Evolutionary conservation across 768 basidiomycete genomes (phyloP).

Genomic region (Pleurotus cornucopiae): DNA sequence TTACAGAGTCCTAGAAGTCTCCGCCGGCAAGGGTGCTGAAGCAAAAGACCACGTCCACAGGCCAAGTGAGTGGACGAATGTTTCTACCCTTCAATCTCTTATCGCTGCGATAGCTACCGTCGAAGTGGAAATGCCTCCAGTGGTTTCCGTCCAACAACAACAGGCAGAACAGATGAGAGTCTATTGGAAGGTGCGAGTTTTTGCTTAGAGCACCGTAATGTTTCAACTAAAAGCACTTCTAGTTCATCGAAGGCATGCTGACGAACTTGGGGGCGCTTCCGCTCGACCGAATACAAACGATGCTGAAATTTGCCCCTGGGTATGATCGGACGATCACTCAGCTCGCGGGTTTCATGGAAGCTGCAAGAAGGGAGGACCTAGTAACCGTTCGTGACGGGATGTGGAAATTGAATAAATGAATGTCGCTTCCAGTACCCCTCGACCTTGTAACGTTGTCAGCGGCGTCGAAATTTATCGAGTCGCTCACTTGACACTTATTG

Average conservation of each 20-base stretch:
- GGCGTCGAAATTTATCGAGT: too few relatives aligned
- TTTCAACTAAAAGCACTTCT: not conserved
- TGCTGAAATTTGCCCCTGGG: slow-evolving; percentile 80
- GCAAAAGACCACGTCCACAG: slow-evolving; percentile 16
- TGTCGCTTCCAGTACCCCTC: slow-evolving; percentile 10
- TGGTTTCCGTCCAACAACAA: slow-evolving; percentile 62
- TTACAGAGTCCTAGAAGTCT: slow-evolving; percentile 64
- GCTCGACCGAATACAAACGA: slow-evolving; percentile 80
- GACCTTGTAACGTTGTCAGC: not conserved
- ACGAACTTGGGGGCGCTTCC: slow-evolving; percentile 77
- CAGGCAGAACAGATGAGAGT: slow-evolving; percentile 84
- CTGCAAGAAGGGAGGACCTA: slow-evolving; percentile 71
- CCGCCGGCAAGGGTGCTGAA: slow-evolving; percentile 38
- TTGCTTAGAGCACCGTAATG: not conserved
- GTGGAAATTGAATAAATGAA: slow-evolving; percentile 49
- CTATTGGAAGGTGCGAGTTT: slow-evolving; percentile 72
- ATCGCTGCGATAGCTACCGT: slow-evolving; percentile 17
- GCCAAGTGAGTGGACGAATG: slow-evolving; percentile 17
- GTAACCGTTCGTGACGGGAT: slow-evolving; percentile 66
- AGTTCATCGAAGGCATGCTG: slow-evolving; percentile 92
- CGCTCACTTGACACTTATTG: too few relatives aligned
- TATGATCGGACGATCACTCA: slow-evolving; percentile 82
- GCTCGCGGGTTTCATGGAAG: slow-evolving; percentile 75
- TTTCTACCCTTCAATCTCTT: not conserved
- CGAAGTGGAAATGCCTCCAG: slow-evolving; percentile 39